Base-by-base conservation (phyloP, 805 yeast species). In the Candida namnaoensis region DNA sequence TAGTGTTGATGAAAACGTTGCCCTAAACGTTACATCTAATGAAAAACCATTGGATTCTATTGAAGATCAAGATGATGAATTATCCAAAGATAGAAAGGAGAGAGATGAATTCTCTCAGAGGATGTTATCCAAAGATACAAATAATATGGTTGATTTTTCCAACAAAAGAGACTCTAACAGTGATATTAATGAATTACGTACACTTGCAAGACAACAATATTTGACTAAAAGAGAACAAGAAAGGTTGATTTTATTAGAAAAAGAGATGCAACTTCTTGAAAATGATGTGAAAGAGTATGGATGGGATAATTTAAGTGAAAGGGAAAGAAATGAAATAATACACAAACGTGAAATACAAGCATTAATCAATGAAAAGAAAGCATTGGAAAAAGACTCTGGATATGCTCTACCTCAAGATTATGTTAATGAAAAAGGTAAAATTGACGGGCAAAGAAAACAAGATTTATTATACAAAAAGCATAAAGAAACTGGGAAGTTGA, bases 401-500 rank as follows among this genome's bases (percentile, higher is more conserved):
- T 82, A 78, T 47, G 56, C 64, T 19, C 47, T 82, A 14, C 88
- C 85, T 2, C 76, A 73, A 33, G 87, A 78, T 39, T 71, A 72
- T 46, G 45, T 71, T n/a, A 73, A 72, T 2, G 66, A 65, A 12
- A 65, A 68, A 13, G 82, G 82, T 2, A 68, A 68, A 36, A 60
- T 76, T 10, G 85, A 80, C 46, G 61, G 66, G 23, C 71, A 72
- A 47, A 58, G 80, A 26, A 83, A 82, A 53, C 71, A 69, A 39
- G 71, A 68, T 3, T 68, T 66, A 2, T 62, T 85, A 37, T 61
- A 69, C 42, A 53, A 65, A 3, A 66, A 69, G 37, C 13, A 52
- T 62, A 33, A 68, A 68, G 52, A 63, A 42, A 70, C 71, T 7
- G 61, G 64, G 37, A 57, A 58, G 41, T 35, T 48, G 47, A 40